These are phyloP conservation scores for Aspergillus flavus DNA, from an alignment of 2,329 filamentous ascomycete genomes.

Conservation along the genomic window DNA sequence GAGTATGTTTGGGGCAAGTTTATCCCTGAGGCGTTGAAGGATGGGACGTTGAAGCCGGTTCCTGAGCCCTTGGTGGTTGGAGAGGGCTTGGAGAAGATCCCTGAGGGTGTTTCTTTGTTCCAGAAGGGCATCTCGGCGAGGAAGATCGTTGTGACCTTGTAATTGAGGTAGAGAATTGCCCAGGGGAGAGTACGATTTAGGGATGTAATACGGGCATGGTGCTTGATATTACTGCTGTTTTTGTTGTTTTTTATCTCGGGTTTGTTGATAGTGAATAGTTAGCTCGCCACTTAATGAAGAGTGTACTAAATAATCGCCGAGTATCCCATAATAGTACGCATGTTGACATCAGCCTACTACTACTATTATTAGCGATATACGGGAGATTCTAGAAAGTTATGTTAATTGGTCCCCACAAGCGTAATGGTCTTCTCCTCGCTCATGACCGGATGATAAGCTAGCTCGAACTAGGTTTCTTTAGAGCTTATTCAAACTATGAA, in stretches of 20 bases:
- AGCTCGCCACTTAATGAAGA: no score
- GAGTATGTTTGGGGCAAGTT: slow-evolving; percentile 32
- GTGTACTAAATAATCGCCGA: no score
- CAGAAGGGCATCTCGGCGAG: slow-evolving; percentile 43
- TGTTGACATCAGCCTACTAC: no score
- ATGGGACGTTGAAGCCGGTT: slow-evolving; percentile 30
- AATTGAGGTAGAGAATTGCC: background rate
- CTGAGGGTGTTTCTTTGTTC: slow-evolving; percentile 39
- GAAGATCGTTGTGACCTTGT: slow-evolving; percentile 37
- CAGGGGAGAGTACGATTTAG: background rate
- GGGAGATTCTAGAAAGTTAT: no score
- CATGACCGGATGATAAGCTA: background rate
- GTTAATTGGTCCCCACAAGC: no score
- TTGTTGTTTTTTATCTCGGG: background rate
- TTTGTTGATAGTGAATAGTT: background rate
- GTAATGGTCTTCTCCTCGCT: no score
- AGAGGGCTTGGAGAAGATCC: slow-evolving; percentile 40
- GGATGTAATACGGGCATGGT: background rate
- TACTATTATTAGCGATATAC: no score
- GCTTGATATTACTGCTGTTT: background rate
- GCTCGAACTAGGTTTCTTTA: background rate
- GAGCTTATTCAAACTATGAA: no score
- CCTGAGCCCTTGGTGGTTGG: slow-evolving; percentile 43
- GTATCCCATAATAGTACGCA: no score
- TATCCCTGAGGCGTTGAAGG: slow-evolving; percentile 30